phyloP scores from a whole-genome alignment of 2,329 filamentous ascomycete genomes.

The Mycosphaerelloides madeirae region DNA sequence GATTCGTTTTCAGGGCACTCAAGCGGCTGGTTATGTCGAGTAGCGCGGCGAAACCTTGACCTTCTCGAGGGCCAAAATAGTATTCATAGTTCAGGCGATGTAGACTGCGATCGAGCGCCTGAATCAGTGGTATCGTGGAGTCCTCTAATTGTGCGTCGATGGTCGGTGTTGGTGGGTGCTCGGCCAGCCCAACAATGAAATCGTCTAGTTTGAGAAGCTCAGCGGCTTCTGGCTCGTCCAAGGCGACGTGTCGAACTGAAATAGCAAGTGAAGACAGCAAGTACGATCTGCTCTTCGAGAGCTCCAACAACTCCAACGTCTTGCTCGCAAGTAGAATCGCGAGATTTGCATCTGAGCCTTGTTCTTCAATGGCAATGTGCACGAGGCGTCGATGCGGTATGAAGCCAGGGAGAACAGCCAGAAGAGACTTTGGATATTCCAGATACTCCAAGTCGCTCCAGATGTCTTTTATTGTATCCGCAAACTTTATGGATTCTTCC shows the following conservation, averaged over 20 bases:
- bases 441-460: conserved; percentile 47
- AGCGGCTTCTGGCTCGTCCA: conserved; percentile 26
- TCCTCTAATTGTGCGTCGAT: conserved; percentile 45
- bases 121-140: conserved; percentile 31
- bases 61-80: conserved; percentile 43
- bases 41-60: conserved; percentile 41
- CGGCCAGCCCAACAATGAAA: conserved; percentile 37
- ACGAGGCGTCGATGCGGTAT: conserved; percentile 34
- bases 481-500: neutral
- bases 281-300: conserved; percentile 29
- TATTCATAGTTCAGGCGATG: conserved; percentile 31
- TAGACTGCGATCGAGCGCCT: conserved; percentile 28
- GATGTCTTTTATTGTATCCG: conserved; percentile 31
- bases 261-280: conserved; percentile 28
- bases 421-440: conserved; percentile 41
- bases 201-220: conserved; percentile 35
- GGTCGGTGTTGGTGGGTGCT: conserved; percentile 39
- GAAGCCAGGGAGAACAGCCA: conserved; percentile 35
- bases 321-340: conserved; percentile 8
- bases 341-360: conserved; percentile 4
- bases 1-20: conserved; percentile 15
- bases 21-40: conserved; percentile 43
- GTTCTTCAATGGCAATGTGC: conserved; percentile 22
- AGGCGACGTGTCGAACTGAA: conserved; percentile 21
- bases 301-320: conserved; percentile 15